phyloP scores from a whole-genome alignment of 2,329 filamentous ascomycete genomes.

The Fusarium pseudograminearum region DNA sequence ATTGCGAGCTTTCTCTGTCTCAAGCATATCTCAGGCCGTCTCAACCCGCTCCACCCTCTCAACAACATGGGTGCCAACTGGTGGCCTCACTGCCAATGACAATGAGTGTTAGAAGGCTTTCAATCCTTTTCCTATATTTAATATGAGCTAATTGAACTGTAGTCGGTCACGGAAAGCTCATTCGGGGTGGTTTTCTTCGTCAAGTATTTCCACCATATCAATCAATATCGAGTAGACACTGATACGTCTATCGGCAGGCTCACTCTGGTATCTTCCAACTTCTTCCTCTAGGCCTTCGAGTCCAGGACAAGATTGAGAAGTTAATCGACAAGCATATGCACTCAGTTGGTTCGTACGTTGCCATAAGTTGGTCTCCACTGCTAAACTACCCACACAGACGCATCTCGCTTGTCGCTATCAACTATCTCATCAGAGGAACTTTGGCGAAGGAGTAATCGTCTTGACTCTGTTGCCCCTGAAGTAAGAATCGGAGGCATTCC shows the following conservation, averaged over 20 bases:
- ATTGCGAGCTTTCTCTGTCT: slow-evolving; percentile 41
- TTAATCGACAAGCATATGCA: slow-evolving; percentile 93
- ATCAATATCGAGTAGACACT: not conserved
- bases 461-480: slow-evolving; percentile 79
- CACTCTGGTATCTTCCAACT: slow-evolving; percentile 94
- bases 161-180: slow-evolving; percentile 75
- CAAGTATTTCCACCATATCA: slow-evolving; percentile 63
- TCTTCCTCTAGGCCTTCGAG: slow-evolving; percentile 85
- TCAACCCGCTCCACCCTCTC: slow-evolving; percentile 64
- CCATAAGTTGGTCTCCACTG: not conserved
- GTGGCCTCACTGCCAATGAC: slow-evolving; percentile 70
- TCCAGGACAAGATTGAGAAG: slow-evolving; percentile 87
- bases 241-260: slow-evolving; percentile 61
- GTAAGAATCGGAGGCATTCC: slow-evolving; percentile 55
- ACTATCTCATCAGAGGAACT: slow-evolving; percentile 86
- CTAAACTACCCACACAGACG: slow-evolving; percentile 62
- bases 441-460: slow-evolving; percentile 85
- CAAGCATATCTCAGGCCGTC: slow-evolving; percentile 51
- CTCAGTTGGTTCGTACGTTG: slow-evolving; percentile 66
- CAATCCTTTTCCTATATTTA: not conserved
- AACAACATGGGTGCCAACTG: slow-evolving; percentile 82
- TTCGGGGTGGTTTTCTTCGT: slow-evolving; percentile 78
- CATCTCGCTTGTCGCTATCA: slow-evolving; percentile 85
- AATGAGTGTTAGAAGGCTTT: slow-evolving; percentile 61
- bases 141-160: slow-evolving; percentile 36